Percentiles rank a stretch among this genome's conserved stretches.
phyloP scores from a whole-genome alignment of 2,329 filamentous ascomycete genomes.

The Teratosphaeria destructans region DNA sequence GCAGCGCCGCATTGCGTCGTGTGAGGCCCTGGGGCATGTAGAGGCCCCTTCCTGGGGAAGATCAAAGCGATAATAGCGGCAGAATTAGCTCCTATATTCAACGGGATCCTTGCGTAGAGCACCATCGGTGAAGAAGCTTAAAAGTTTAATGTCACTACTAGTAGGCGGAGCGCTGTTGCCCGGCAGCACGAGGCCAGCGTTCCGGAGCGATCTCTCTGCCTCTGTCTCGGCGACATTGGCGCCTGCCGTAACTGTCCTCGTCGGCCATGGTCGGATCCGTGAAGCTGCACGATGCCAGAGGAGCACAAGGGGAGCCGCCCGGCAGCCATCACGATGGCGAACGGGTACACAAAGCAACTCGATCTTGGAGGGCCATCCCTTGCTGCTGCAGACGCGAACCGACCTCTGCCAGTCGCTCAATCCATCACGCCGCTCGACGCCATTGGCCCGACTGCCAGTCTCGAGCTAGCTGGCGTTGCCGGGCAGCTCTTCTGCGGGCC shows the following conservation, averaged over 20 bases:
- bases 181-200: background rate
- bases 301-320: slow-evolving; percentile 10
- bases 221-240: background rate
- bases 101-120: slow-evolving; percentile 5
- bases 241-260: background rate
- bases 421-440: slow-evolving; percentile 3
- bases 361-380: slow-evolving; percentile 8
- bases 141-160: slow-evolving; percentile 11
- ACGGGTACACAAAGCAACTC: slow-evolving; percentile 10
- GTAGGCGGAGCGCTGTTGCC: background rate
- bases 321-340: slow-evolving; percentile 10
- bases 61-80: slow-evolving; percentile 12
- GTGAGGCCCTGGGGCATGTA: slow-evolving; percentile 14
- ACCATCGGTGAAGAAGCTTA: slow-evolving; percentile 10
- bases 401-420: slow-evolving; percentile 4
- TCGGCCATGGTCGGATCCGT: slow-evolving; percentile 2
- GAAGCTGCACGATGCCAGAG: slow-evolving; percentile 1
- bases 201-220: background rate
- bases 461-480: slow-evolving; percentile 1
- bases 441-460: background rate
- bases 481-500: background rate
- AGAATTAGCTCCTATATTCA: slow-evolving; percentile 15
- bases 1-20: slow-evolving; percentile 25
- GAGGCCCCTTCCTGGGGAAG: slow-evolving; percentile 6
- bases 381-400: slow-evolving; percentile 10